phyloP scores from a whole-genome alignment of 2,329 filamentous ascomycete genomes.

The Venturia nashicola region DNA sequence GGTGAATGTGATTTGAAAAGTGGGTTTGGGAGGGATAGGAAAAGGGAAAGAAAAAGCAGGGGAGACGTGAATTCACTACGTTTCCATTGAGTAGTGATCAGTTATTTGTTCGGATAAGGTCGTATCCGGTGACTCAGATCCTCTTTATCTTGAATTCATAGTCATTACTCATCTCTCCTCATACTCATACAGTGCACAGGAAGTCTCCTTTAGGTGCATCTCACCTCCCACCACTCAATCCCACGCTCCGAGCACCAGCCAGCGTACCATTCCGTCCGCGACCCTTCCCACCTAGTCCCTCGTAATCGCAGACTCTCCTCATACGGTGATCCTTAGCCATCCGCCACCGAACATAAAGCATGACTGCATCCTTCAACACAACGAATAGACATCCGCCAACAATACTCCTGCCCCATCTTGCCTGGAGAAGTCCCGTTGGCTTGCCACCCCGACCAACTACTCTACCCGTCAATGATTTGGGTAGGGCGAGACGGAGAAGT shows the following conservation, averaged over 20 bases:
- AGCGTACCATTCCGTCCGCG: neutral
- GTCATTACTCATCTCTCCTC: neutral
- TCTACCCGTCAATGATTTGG: slow-evolving; percentile 48
- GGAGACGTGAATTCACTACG: too few relatives aligned
- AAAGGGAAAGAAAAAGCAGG: too few relatives aligned
- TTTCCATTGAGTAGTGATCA: too few relatives aligned
- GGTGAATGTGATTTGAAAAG: too few relatives aligned
- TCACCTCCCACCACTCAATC: neutral
- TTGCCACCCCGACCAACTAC: slow-evolving; percentile 22
- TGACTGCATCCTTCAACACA: slow-evolving; percentile 59
- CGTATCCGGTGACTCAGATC: neutral
- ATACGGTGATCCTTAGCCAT: slow-evolving; percentile 35
- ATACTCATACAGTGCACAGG: neutral
- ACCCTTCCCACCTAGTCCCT: slow-evolving; percentile 8
- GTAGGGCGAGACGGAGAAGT: slow-evolving; percentile 55
- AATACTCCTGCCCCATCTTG: slow-evolving; percentile 79
- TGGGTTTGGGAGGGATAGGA: too few relatives aligned
- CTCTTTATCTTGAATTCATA: neutral
- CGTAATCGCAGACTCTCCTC: slow-evolving; percentile 32
- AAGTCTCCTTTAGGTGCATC: neutral
- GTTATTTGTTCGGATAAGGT: neutral
- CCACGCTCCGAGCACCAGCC: neutral
- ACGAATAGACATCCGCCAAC: slow-evolving; percentile 83
- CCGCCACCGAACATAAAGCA: slow-evolving; percentile 45
- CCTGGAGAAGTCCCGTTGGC: slow-evolving; percentile 59